These are phyloP conservation scores for Proliferodiscus dingleyae DNA, from an alignment of 2,329 filamentous ascomycete species.

Conservation along the genomic window DNA sequence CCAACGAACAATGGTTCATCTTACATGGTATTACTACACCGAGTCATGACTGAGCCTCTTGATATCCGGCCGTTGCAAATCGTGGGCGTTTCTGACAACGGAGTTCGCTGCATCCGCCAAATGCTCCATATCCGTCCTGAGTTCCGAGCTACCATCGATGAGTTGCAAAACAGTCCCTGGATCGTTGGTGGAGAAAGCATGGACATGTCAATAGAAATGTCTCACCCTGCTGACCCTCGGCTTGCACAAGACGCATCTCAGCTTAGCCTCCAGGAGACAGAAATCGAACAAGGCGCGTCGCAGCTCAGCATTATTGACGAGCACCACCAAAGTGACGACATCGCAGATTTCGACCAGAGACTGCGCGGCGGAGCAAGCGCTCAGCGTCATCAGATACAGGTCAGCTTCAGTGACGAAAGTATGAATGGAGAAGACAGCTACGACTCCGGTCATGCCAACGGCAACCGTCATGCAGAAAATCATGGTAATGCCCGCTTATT, in stretches of 20 bases:
- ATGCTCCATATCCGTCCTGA: slow-evolving; percentile 81
- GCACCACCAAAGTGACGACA: slow-evolving; percentile 15
- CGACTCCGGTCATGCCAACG: slow-evolving; percentile 5
- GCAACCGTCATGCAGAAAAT: slow-evolving; percentile 4
- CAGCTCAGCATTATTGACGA: slow-evolving; percentile 26
- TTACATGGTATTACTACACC: slow-evolving; percentile 74
- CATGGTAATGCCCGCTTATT: slow-evolving; percentile 24
- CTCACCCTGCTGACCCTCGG: slow-evolving; percentile 20
- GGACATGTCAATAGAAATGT: slow-evolving; percentile 21
- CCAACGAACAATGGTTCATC: slow-evolving; percentile 70
- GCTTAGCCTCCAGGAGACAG: slow-evolving; percentile 23
- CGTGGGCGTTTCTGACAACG: slow-evolving; percentile 55
- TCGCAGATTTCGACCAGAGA: slow-evolving; percentile 16
- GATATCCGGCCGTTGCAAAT: slow-evolving; percentile 60
- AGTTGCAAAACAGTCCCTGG: slow-evolving; percentile 72
- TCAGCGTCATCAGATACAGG: slow-evolving; percentile 24
- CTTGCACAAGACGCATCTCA: slow-evolving; percentile 29
- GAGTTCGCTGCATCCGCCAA: slow-evolving; percentile 68
- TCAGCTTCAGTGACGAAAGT: slow-evolving; percentile 21
- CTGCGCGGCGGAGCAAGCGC: slow-evolving; percentile 22
- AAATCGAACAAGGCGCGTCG: slow-evolving; percentile 26
- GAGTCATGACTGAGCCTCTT: slow-evolving; percentile 75
- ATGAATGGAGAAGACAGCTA: slow-evolving; percentile 17
- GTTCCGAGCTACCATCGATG: slow-evolving; percentile 65
- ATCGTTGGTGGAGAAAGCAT: slow-evolving; percentile 36